Conservation (phyloP, 345 rosid genomes). For the Theobroma cacao region DNA sequence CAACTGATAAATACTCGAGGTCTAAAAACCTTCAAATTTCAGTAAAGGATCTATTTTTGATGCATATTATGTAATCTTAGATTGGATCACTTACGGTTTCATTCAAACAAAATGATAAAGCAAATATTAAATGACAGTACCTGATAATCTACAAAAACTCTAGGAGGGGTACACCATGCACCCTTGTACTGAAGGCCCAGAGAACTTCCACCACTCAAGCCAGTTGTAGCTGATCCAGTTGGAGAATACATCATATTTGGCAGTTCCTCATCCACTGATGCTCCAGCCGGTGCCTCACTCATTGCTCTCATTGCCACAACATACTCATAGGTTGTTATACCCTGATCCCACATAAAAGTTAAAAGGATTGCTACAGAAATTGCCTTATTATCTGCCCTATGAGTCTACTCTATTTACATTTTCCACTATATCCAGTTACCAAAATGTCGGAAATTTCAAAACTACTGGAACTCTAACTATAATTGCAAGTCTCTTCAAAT, state of each 20-base stretch:
- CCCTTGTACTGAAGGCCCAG: constrained; percentile 76
- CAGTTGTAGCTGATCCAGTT: constrained; percentile 84
- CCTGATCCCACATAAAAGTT: constrained; percentile 38
- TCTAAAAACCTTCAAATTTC: background rate
- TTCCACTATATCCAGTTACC: background rate
- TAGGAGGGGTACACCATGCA: constrained; percentile 97
- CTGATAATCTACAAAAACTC: constrained; percentile 95
- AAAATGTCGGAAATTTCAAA: background rate
- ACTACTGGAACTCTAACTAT: background rate
- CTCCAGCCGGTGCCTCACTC: constrained; percentile 91
- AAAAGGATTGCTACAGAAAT: background rate
- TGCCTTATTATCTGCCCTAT: background rate
- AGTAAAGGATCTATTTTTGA: background rate
- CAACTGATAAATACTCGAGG: background rate
- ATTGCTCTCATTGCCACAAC: constrained; percentile 91
- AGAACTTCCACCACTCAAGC: constrained; percentile 90
- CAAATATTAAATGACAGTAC: constrained; percentile 32
- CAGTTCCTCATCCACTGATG: constrained; percentile 63
- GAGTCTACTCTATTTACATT: background rate
- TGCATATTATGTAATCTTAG: background rate
- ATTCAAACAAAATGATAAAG: background rate
- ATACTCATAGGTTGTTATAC: constrained; percentile 89
- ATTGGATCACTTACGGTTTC: background rate
- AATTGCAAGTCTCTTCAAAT: background rate
- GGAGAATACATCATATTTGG: constrained; percentile 71